These are phyloP conservation scores for Gossypium herbaceum DNA, from an alignment of 345 rosid species.

Conservation along the genomic window DNA sequence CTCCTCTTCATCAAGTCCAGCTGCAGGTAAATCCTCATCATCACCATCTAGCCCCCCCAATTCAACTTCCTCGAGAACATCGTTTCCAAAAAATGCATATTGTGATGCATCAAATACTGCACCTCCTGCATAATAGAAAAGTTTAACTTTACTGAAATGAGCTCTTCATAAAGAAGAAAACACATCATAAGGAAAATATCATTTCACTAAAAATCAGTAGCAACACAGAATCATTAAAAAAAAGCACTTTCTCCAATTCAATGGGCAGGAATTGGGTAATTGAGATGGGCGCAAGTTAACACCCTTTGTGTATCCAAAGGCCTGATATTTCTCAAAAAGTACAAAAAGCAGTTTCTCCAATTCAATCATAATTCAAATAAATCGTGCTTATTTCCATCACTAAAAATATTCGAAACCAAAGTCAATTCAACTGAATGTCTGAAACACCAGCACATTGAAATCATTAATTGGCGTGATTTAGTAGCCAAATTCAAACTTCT, in stretches of 20 bases:
- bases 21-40: conserved; percentile 38
- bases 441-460: background rate
- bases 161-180: background rate
- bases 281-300: background rate
- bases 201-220: background rate
- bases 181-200: background rate
- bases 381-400: background rate
- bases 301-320: background rate
- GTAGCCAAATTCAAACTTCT: background rate
- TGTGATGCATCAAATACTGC: conserved; percentile 92
- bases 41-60: conserved; percentile 88
- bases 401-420: background rate
- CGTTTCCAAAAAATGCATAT: conserved; percentile 93
- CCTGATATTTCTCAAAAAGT: background rate
- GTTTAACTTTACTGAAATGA: background rate
- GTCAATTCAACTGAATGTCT: background rate
- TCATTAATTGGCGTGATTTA: background rate
- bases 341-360: background rate
- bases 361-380: background rate
- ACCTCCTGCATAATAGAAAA: conserved; percentile 33
- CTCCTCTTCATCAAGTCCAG: conserved; percentile 62
- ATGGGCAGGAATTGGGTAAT: background rate
- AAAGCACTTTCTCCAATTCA: background rate
- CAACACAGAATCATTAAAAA: background rate
- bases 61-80: conserved; percentile 90